A percentile compares a stretch with the other conserved stretches of the same genome.
Conservation (phyloP, 805 yeast species). For the Candida tibetensis region DNA sequence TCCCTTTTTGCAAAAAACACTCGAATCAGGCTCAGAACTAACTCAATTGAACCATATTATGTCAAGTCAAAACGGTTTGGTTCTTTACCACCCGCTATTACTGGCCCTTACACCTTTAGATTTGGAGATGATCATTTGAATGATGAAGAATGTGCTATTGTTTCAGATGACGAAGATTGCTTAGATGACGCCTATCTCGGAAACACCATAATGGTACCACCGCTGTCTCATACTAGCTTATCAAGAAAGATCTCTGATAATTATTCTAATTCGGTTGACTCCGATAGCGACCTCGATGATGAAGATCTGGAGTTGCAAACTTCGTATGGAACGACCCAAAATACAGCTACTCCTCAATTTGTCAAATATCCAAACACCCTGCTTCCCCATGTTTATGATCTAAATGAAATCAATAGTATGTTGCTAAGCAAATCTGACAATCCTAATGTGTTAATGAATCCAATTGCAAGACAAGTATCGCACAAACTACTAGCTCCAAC, state of each 20-base stretch:
- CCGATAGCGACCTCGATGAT: slow-evolving; percentile 8
- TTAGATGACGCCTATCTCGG: slow-evolving; percentile 1
- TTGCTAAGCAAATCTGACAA: slow-evolving; percentile 11
- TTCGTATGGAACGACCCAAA: not conserved
- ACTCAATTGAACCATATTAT: slow-evolving; percentile 19
- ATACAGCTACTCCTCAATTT: not conserved
- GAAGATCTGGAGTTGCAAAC: not conserved
- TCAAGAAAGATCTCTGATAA: slow-evolving; percentile 13
- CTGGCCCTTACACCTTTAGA: slow-evolving; percentile 2
- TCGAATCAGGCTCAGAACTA: slow-evolving; percentile 1
- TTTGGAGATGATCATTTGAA: not conserved
- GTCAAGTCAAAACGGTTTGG: slow-evolving; percentile 4
- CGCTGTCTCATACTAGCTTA: slow-evolving; percentile 1
- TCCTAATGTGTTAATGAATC: slow-evolving; percentile 15
- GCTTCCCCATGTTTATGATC: slow-evolving; percentile 8
- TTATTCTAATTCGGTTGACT: slow-evolving; percentile 5
- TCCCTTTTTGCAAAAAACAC: not conserved
- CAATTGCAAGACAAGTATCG: slow-evolving; percentile 11
- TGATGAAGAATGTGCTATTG: slow-evolving; percentile 11
- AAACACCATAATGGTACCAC: not conserved
- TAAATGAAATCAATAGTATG: slow-evolving; percentile 2
- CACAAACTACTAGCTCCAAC: slow-evolving; percentile 8
- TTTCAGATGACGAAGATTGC: slow-evolving; percentile 11
- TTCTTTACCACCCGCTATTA: slow-evolving; percentile 6
- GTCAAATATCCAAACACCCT: not conserved